A percentile compares a stretch with the other conserved stretches of the same genome.
These are phyloP conservation scores for Leishmania arabica DNA, from an alignment of 208 protist genomes.

Conservation along the genomic window DNA sequence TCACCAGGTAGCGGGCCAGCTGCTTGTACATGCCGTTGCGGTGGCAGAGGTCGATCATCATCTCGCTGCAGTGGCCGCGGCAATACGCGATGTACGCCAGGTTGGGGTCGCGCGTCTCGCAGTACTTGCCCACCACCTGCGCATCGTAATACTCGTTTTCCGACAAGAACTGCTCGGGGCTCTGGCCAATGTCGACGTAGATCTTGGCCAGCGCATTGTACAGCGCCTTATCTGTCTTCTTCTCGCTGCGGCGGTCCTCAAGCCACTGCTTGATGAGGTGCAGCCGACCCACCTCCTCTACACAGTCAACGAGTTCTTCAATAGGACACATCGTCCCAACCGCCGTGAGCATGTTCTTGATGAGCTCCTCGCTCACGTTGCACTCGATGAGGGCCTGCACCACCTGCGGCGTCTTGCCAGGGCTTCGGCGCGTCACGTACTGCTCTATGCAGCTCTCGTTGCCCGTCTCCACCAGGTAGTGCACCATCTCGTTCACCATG, in stretches of 20 bases:
- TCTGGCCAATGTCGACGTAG: conserved; percentile 98
- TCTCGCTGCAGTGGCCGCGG: conserved; percentile 95
- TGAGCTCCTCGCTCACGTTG: conserved; percentile 97
- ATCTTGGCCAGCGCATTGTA: conserved; percentile 99
- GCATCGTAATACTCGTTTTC: conserved; percentile 98
- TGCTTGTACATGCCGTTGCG: conserved; percentile 98
- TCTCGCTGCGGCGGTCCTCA: conserved; percentile 95
- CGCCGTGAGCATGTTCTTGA: conserved; percentile 94
- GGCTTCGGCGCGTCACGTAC: conserved; percentile 96
- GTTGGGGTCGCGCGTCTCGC: conserved; percentile 99
- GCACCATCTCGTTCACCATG: conserved; percentile 98
- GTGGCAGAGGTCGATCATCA: conserved; percentile 97
- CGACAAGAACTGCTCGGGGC: conserved; percentile 96
- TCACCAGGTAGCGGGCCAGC: conserved; percentile 98
- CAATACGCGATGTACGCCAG: conserved; percentile 98
- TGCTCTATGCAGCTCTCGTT: conserved; percentile 98
- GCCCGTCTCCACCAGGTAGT: conserved; percentile 97
- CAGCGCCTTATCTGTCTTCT: conserved; percentile 94
- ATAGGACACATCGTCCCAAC: conserved; percentile 97
- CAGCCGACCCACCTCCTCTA: conserved; percentile 92
- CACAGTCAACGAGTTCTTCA: conserved; percentile 82
- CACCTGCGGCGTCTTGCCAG: conserved; percentile 97
- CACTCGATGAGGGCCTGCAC: conserved; percentile 98
- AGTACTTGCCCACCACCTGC: conserved; percentile 97
- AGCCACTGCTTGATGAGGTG: conserved; percentile 99